Evolutionary conservation across 495 filamentous ascomycete genomes (phyloP), one percentile per base, ranked within the genome.

Genomic region (Talaromyces nanjingensis): DNA sequence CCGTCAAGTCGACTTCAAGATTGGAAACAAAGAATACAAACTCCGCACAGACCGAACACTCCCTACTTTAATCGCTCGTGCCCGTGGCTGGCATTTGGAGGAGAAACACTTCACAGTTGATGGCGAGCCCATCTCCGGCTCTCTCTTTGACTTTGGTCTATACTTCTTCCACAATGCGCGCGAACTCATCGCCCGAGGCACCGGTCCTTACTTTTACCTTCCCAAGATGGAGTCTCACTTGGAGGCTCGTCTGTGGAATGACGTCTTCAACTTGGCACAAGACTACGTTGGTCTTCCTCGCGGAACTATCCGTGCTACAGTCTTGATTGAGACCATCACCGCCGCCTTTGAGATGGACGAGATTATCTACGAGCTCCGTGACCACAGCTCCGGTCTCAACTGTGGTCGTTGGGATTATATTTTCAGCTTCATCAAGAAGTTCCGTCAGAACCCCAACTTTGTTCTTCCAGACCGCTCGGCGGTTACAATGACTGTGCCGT

Each of bases 261-360:
- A 99, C 77, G 93, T 87, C 56, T 99, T 99, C 86, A 97, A 98
- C 82, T 83, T 98, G 5, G 87, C 86, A 25, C 94, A 99, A 81
- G 96, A 99, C 79, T 91, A 86, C 77, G 81, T 96, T 71, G 90
- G 89, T 61, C 87, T 99, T 72, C 86, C 86, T 39, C 86, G 94
- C 57, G 96, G 96, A 27, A 97, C 92, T 27, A 96, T 98, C 77
- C 87, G 94, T 68, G 96, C 86, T 65, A 99, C 94, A 3, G 94
- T 99, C 20, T 80, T 99, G 68, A 97, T 99, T 75, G 94, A 99
- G 84, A 99, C 94, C 63, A 98, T 99, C 77, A 81, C 91, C 25
- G 94, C 96, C 33, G 96, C 92, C n/a, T 99, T 99, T 69, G 96
- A 99, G 82, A 99, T 99, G 94, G 94, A 99, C 64, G 94, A 98